These are phyloP conservation scores for Lodderomyces theae DNA, from an alignment of 1,139 yeast species.

Conservation along the genomic window DNA sequence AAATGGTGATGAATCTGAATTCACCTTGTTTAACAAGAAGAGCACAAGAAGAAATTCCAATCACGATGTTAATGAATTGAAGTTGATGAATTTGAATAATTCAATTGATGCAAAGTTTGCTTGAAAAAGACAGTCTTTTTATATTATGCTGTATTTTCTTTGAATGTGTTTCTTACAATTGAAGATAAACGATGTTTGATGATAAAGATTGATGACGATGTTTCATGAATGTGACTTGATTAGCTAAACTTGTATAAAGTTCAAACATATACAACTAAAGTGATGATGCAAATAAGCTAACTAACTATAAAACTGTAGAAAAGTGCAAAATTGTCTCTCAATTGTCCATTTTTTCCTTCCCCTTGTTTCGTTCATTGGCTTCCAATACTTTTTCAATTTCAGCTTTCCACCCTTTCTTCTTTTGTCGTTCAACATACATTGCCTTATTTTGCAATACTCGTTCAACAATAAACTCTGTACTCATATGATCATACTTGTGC, in stretches of 20 bases:
- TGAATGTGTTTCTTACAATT: no score
- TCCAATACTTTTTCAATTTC: constrained; percentile 33
- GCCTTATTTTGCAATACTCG: constrained; percentile 64
- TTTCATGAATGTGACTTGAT: no score
- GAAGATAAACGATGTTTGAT: no score
- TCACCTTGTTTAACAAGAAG: constrained; percentile 27
- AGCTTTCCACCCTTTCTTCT: constrained; percentile 74
- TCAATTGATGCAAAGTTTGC: constrained; percentile 19
- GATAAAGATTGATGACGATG: no score
- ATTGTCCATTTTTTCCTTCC: not conserved
- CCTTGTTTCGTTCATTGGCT: constrained; percentile 16
- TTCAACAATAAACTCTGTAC: constrained; percentile 63
- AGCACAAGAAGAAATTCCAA: constrained; percentile 43
- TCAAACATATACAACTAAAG: no score
- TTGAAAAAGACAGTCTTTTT: constrained; percentile 3
- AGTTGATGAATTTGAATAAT: constrained; percentile 23
- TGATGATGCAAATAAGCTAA: no score
- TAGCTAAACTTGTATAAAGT: no score
- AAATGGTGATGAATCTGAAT: constrained; percentile 61
- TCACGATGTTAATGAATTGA: constrained; percentile 32
- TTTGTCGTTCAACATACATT: constrained; percentile 75
- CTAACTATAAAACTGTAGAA: no score
- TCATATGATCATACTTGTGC: constrained; percentile 58
- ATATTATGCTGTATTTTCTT: no score
- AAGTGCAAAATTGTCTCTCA: no score